A percentile compares a stretch with the other conserved stretches of the same genome.
Conservation (phyloP, 345 rosid genomes). For the Gynandropsis gynandra region DNA sequence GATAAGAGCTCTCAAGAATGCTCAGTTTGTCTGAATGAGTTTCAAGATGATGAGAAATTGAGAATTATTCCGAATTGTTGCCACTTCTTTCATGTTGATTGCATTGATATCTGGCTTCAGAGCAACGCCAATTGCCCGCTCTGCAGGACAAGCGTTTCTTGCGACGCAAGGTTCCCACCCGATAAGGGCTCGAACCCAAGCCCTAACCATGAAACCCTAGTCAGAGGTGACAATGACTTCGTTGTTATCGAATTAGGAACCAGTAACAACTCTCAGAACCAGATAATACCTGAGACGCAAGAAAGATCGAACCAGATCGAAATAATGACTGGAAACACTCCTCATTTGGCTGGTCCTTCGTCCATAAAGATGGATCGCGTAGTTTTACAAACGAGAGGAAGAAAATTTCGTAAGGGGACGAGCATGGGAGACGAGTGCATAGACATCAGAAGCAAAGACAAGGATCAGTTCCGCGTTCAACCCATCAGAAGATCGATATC, state of each 20-base stretch:
- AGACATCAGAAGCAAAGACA: slow-evolving; percentile 45
- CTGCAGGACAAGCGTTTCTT: slow-evolving; percentile 77
- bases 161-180: slow-evolving; percentile 28
- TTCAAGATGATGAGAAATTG: slow-evolving; percentile 77
- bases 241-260: slow-evolving; percentile 71
- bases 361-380: slow-evolving; percentile 37
- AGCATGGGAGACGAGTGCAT: slow-evolving; percentile 96
- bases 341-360: slow-evolving; percentile 29
- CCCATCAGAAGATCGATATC: slow-evolving; percentile 87
- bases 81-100: slow-evolving; percentile 87
- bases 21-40: slow-evolving; percentile 84
- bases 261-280: slow-evolving; percentile 24
- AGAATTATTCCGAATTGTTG: slow-evolving; percentile 69
- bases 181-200: slow-evolving; percentile 31
- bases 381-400: slow-evolving; percentile 25
- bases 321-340: slow-evolving; percentile 9
- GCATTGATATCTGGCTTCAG: slow-evolving; percentile 94
- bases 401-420: slow-evolving; percentile 35
- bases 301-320: slow-evolving; percentile 42
- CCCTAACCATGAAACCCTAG: slow-evolving; percentile 16
- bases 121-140: slow-evolving; percentile 84
- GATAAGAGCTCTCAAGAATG: slow-evolving; percentile 54
- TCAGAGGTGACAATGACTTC: slow-evolving; percentile 50
- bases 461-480: slow-evolving; percentile 45
- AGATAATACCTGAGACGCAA: slow-evolving; percentile 33